Conservation (phyloP, 805 yeast species). For the Metschnikowia aberdeeniae region DNA sequence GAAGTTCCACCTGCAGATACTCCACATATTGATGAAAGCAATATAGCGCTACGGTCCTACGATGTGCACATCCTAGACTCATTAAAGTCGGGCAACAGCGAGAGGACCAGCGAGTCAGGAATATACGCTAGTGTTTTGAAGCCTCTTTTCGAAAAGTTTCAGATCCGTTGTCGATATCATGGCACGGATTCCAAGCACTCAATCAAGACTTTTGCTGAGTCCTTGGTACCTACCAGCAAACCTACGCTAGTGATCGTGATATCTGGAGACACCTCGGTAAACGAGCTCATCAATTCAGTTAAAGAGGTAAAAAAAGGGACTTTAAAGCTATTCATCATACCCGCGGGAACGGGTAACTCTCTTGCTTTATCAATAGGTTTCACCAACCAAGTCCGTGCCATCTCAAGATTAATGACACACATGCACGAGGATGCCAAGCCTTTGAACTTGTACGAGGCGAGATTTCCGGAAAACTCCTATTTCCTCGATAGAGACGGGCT, state of each 20-base stretch:
- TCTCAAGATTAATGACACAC: conserved; percentile 34
- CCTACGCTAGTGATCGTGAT: conserved; percentile 50
- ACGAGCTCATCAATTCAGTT: conserved; percentile 64
- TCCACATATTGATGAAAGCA: neutral
- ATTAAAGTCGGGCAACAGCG: conserved; percentile 44
- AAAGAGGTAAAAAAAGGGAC: conserved; percentile 6
- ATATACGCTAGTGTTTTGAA: conserved; percentile 40
- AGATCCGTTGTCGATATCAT: conserved; percentile 37
- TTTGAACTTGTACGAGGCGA: conserved; percentile 42
- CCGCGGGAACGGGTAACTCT: conserved; percentile 88
- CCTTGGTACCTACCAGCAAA: conserved; percentile 16
- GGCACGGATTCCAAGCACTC: conserved; percentile 39
- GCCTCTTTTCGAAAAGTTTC: conserved; percentile 44
- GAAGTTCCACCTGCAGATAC: neutral
- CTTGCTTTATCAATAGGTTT: conserved; percentile 58
- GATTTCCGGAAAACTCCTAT: conserved; percentile 36
- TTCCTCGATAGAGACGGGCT: conserved; percentile 20
- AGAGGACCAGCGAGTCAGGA: conserved; percentile 23
- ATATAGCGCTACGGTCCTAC: conserved; percentile 3
- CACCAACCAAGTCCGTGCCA: conserved; percentile 21
- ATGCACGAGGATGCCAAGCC: conserved; percentile 19
- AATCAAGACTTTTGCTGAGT: conserved; percentile 37
- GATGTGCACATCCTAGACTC: conserved; percentile 44
- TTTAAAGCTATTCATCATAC: conserved; percentile 42
- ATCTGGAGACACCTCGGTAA: conserved; percentile 84